Base-by-base conservation (phyloP, 768 basidiomycete genomes). In the Cystofilobasidium ferigula region DNA sequence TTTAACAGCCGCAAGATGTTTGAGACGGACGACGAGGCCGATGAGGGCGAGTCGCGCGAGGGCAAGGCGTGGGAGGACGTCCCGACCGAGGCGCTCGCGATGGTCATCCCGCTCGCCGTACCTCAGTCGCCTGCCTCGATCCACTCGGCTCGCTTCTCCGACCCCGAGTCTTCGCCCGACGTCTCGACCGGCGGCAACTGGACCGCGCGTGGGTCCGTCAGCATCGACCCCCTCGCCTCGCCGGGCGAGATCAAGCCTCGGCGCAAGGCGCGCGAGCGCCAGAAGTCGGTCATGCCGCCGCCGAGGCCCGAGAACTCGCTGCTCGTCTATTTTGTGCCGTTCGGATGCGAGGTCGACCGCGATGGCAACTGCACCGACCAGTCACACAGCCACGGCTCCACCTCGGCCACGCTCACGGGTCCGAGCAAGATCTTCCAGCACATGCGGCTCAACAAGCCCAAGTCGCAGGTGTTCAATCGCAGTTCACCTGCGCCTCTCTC, bases 1-100 rank as follows among this genome's bases (percentile, higher is more conserved):
- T 28, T 53, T 36, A 30, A 51, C 26, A 62, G 34, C 10, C 38
- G 53, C 62, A 40, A 40, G 38, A 6, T 56, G 26, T 51, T 43
- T 12, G 38, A 60, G 60, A 38, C 65, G 14, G 65, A 67, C 56
- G 53, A 61, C 53, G 65, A 67, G 65, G 60, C 51, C 28, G 64
- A 67, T 60, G 65, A 68, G 28, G 67, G 67, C 4, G 67, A 68
- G 57, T 56, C 51, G 5, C 32, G 67, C 12, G 67, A 68, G 42
- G 67, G 67, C 22, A 68, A 62, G 30, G 67, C 67, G 7, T 68
- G 67, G 67, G 67, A 68, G 62, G 67, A 68, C 47, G 67, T 68
- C 7, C 67, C 67, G 34, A 57, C 40, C 54, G 62, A 68, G 32
- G 67, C 67, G 57, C 62, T 63, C 22, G 67, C 67, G 26, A 68